Percentiles rank a stretch among this genome's conserved stretches.
Conservation (phyloP, 176 grass and related monocot species). For the Hordeum vulgare region MorexV3_pseudomolecules_assembly NC_058521.1:8771544-8772043, state of each 20-base stretch:
- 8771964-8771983: constrained; percentile 9
- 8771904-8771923: constrained; percentile 43
- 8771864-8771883: constrained; percentile 48
- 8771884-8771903: constrained; percentile 55
- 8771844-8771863: constrained; percentile 51
- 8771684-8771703: constrained; percentile 60
- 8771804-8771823: constrained; percentile 37
- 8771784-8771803: constrained; percentile 37
- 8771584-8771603: constrained; percentile 61
- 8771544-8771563: constrained; percentile 64
- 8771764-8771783: constrained; percentile 59
- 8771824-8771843: constrained; percentile 49
- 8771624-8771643: constrained; percentile 69
- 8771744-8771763: constrained; percentile 53
- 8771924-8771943: constrained; percentile 38
- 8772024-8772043: not conserved
- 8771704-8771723: constrained; percentile 62
- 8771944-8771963: constrained; percentile 39
- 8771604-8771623: constrained; percentile 73
- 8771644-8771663: constrained; percentile 57
- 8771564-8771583: constrained; percentile 68
- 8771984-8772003: constrained; percentile 10
- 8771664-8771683: constrained; percentile 62
- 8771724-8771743: constrained; percentile 49
- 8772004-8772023: constrained; percentile 8